Evolutionary conservation across 2,329 filamentous ascomycete species (phyloP).

Genomic region (Xylariales sp.): DNA sequence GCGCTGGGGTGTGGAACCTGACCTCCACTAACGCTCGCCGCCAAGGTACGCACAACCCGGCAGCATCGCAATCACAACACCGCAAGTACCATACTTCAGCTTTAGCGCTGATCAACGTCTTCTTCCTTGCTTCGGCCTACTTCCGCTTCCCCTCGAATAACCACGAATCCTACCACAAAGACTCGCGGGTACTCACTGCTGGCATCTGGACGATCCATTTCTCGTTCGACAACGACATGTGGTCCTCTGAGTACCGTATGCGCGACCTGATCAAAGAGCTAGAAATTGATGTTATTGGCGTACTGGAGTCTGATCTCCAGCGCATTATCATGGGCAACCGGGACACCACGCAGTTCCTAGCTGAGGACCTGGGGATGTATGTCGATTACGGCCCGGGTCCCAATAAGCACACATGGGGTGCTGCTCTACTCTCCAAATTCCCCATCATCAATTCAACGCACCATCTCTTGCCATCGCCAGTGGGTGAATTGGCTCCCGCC

Average conservation of each 20-base stretch:
- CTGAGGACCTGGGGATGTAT: constrained; percentile 97
- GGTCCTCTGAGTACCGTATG: constrained; percentile 93
- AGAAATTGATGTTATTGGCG: constrained; percentile 96
- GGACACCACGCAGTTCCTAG: constrained; percentile 89
- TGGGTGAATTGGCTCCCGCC: constrained; percentile 89
- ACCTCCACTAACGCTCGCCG: constrained; percentile 44
- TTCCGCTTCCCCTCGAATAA: constrained; percentile 89
- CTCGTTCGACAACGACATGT: constrained; percentile 97
- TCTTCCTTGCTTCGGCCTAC: constrained; percentile 78
- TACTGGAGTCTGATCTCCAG: constrained; percentile 88
- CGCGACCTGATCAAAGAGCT: constrained; percentile 85
- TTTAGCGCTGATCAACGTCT: constrained; percentile 70
- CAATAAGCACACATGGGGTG: constrained; percentile 98
- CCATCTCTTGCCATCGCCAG: constrained; percentile 87
- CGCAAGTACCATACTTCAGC: constrained; percentile 51
- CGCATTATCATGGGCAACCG: constrained; percentile 99
- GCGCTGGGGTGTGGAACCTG: constrained; percentile 75
- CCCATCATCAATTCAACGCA: constrained; percentile 96
- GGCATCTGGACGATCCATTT: constrained; percentile 99
- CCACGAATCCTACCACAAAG: constrained; percentile 82
- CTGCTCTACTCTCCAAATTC: constrained; percentile 90
- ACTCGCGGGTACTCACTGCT: constrained; percentile 83
- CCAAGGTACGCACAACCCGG: constrained; percentile 30
- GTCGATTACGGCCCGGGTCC: constrained; percentile 95
- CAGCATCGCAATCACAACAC: constrained; percentile 33